Evolutionary conservation across 176 grass and related monocot species (phyloP).

Genomic region (Musa troglodytarum): DNA sequence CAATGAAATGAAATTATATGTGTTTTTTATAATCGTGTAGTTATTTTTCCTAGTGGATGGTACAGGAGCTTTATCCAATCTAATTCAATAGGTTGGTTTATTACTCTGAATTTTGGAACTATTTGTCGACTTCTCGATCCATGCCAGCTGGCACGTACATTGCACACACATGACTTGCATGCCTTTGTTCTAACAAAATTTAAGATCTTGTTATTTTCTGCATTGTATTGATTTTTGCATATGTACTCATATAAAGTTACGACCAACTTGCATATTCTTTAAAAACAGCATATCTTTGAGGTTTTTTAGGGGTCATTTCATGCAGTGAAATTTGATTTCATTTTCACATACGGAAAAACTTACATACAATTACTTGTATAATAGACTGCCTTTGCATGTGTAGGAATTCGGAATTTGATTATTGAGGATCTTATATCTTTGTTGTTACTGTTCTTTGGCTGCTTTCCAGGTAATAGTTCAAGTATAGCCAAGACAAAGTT

Average conservation of each 20-base stretch:
- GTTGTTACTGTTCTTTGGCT: background rate
- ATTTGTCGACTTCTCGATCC: background rate
- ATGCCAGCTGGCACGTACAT: background rate
- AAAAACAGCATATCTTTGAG: too few species aligned
- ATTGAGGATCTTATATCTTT: background rate
- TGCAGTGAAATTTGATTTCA: background rate
- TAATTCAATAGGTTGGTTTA: too few species aligned
- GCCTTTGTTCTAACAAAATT: background rate
- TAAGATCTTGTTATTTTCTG: background rate
- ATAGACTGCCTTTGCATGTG: background rate
- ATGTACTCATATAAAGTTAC: too few species aligned
- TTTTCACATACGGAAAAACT: background rate
- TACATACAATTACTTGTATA: background rate
- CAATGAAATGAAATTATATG: background rate
- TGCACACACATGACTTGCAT: background rate
- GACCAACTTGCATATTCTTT: too few species aligned
- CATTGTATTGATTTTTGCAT: too few species aligned
- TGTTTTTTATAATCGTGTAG: too few species aligned
- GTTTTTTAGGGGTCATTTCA: background rate
- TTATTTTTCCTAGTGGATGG: too few species aligned
- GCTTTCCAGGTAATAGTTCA: conserved; percentile 40
- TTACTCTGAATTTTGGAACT: too few species aligned
- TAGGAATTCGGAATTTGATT: background rate
- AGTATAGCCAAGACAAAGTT: conserved; percentile 22
- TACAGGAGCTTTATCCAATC: too few species aligned